Evolutionary conservation across 768 basidiomycete species (phyloP), one percentile per base, ranked within the genome.

Genomic region (Leccinum variicolor): DNA sequence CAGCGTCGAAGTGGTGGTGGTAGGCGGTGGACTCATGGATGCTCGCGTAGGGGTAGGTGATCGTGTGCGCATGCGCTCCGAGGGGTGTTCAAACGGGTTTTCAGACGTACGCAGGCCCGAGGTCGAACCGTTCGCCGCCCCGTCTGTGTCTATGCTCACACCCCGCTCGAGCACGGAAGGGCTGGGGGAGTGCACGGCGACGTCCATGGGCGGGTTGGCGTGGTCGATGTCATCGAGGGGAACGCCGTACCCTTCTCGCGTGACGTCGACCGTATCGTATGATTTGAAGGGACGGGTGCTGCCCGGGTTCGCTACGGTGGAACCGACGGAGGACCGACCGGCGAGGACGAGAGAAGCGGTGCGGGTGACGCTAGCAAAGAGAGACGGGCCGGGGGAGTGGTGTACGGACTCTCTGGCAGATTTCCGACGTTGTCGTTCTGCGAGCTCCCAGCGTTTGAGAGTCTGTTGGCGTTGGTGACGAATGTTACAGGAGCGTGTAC

Each of bases 361-460:
- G 52, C 79, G 79, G 33, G 84, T 80, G 57, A 89, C 79, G 57
- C 81, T 80, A 21, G 75, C 72, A 39, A 90, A 69, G n/a, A 88
- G 63, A 3, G 87, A 84, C 5, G 79, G 65, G 1, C 53, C 39
- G 26, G 69, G 52, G 8, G 45, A 55, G 21, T 64, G 13, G 1
- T 64, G 67, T 3, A n/a, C 13, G 3, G 86, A 84, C 55, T 85
- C 86, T 55, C 91, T 81, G 3, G 82, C 85, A 34, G 81, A 79
- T 72, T 86, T 92, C 75, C 91, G 82, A 57, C 89, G 81, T 63
- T 84, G 85, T 19, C 87, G 81, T 66, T 93, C 91, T 41, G 84
- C 84, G 48, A 84, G 74, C 64, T 93, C 91, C 92, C 90, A 93
- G 45, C 81, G 81, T 62, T 81, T 79, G 26, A 94, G 77, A 58